Evolutionary conservation across 768 basidiomycete species (phyloP).

Genomic region (Tubosaeta brunneosetosa): DNA sequence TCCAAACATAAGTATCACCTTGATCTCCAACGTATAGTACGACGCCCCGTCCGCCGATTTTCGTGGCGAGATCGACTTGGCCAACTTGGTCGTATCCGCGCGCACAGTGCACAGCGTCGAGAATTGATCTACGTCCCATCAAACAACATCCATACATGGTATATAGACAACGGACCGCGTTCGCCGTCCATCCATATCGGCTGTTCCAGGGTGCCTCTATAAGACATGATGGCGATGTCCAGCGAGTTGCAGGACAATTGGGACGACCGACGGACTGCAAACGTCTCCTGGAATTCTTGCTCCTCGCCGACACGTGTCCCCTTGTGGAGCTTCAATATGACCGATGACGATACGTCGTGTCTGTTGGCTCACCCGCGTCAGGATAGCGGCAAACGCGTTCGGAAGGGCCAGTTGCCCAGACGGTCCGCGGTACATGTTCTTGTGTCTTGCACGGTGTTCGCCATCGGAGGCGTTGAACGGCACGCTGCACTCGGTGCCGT

Average conservation of each 20-base stretch:
- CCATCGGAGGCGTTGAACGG: slow-evolving; percentile 31
- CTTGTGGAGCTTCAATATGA: slow-evolving; percentile 20
- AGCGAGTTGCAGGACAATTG: slow-evolving; percentile 20
- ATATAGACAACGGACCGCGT: slow-evolving; percentile 17
- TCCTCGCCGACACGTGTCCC: slow-evolving; percentile 42
- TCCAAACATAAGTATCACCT: slow-evolving; percentile 46
- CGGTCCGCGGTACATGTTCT: slow-evolving; percentile 30
- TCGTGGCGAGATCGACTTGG: slow-evolving; percentile 19
- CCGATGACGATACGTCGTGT: too few relatives aligned
- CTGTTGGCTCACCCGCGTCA: slow-evolving; percentile 33
- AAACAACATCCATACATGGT: not conserved
- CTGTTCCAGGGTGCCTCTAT: slow-evolving; percentile 24
- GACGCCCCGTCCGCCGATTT: slow-evolving; percentile 18
- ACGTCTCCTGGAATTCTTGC: slow-evolving; percentile 40
- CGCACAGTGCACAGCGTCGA: slow-evolving; percentile 33
- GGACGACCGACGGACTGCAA: slow-evolving; percentile 27
- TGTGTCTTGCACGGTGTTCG: slow-evolving; percentile 39
- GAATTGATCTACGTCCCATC: slow-evolving; percentile 25
- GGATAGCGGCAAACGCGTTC: slow-evolving; percentile 39
- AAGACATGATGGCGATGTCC: slow-evolving; percentile 26
- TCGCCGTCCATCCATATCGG: slow-evolving; percentile 35
- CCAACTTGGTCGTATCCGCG: slow-evolving; percentile 31
- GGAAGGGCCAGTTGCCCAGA: slow-evolving; percentile 38
- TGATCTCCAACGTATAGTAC: slow-evolving; percentile 28
- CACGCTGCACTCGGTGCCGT: slow-evolving; percentile 40